Percentiles rank a stretch among this genome's conserved stretches.
Conservation (phyloP, 345 rosid species). For the Hibiscus syriacus region DNA sequence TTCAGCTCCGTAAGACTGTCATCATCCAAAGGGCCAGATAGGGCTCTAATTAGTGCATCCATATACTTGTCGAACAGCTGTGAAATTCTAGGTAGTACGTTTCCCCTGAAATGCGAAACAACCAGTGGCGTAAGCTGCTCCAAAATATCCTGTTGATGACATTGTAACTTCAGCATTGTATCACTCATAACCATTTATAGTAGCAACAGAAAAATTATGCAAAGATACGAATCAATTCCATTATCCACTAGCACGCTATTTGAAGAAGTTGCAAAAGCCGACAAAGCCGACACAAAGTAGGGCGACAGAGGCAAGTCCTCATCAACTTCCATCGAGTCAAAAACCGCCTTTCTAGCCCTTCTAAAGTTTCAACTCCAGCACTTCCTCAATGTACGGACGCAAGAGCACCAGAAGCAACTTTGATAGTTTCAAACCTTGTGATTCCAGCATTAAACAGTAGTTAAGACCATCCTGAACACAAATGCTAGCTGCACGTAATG, state of each 20-base stretch:
- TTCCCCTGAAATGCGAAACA: constrained; percentile 76
- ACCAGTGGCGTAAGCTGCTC: constrained; percentile 67
- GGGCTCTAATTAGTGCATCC: constrained; percentile 66
- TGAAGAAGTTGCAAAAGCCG: constrained; percentile 52
- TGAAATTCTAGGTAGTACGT: constrained; percentile 59
- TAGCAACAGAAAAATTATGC: not conserved
- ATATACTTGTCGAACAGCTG: constrained; percentile 72
- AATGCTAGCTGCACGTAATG: constrained; percentile 67
- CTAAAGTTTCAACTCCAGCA: constrained; percentile 79
- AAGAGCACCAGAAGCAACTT: constrained; percentile 81
- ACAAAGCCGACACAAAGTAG: constrained; percentile 44
- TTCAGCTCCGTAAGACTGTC: constrained; percentile 76
- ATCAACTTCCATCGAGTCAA: constrained; percentile 46
- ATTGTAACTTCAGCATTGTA: constrained; percentile 9
- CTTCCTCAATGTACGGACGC: constrained; percentile 88
- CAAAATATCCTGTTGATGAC: constrained; percentile 62
- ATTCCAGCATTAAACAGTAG: constrained; percentile 70
- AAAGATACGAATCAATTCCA: constrained; percentile 29
- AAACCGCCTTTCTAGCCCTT: constrained; percentile 63
- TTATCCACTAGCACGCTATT: constrained; percentile 58
- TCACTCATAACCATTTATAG: not conserved
- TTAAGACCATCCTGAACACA: constrained; percentile 77
- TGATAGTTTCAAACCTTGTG: constrained; percentile 72
- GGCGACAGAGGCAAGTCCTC: constrained; percentile 52
- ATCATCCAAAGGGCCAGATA: constrained; percentile 87